Evolutionary conservation across 148 eudicot species (phyloP).

Genomic region (Drosera capensis): DNA sequence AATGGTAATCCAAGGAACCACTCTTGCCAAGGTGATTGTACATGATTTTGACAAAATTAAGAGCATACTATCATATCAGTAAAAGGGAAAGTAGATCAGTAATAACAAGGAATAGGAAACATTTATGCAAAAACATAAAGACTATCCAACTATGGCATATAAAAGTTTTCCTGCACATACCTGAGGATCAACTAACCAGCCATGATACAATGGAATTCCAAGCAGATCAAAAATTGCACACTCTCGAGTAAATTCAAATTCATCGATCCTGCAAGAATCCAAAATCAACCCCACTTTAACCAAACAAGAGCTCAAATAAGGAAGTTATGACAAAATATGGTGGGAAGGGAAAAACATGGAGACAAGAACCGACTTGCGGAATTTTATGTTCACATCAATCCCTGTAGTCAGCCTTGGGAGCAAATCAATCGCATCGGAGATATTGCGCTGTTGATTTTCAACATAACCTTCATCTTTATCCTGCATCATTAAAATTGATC

Average conservation of each 20-base stretch:
- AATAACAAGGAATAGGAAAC: neutral
- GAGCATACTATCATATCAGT: no score
- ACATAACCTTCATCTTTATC: conserved; percentile 69
- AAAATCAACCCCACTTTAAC: no score
- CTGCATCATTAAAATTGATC: conserved; percentile 27
- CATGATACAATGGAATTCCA: conserved; percentile 90
- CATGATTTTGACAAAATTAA: no score
- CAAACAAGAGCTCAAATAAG: neutral
- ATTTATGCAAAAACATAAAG: no score
- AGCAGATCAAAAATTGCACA: conserved; percentile 90
- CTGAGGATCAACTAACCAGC: conserved; percentile 98
- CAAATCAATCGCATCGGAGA: conserved; percentile 84
- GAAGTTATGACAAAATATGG: no score
- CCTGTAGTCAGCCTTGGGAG: conserved; percentile 91
- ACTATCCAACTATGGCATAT: neutral
- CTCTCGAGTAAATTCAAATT: conserved; percentile 90
- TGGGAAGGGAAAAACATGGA: neutral
- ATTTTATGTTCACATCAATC: conserved; percentile 90
- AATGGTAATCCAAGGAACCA: no score
- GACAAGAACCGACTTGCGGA: conserved; percentile 40
- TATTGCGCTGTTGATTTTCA: conserved; percentile 82
- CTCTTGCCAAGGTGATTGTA: no score
- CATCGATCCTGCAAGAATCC: conserved; percentile 53
- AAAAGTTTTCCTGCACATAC: conserved; percentile 27
- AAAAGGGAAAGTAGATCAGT: no score